phyloP scores from a whole-genome alignment of 169 alveolate species.

The Theileria annulata region DNA sequence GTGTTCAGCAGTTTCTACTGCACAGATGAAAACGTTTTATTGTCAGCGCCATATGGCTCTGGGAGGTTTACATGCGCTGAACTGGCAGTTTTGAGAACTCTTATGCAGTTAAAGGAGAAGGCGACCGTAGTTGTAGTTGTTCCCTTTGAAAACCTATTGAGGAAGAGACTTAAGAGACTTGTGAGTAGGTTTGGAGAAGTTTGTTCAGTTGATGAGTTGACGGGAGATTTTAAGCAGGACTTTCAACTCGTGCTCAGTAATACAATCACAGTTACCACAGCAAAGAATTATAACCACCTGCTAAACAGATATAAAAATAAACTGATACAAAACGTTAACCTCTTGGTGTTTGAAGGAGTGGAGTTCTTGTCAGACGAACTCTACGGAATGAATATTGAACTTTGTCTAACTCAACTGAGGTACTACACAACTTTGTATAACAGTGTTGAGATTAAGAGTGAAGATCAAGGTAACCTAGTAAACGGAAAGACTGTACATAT shows the following conservation, averaged over 20 bases:
- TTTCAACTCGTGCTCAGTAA: conserved; percentile 73
- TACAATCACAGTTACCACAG: conserved; percentile 87
- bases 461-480: neutral
- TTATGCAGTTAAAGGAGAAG: conserved; percentile 27
- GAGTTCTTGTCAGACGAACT: conserved; percentile 86
- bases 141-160: conserved; percentile 32
- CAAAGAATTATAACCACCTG: conserved; percentile 91
- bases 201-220: conserved; percentile 70
- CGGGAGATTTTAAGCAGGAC: conserved; percentile 87
- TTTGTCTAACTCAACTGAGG: conserved; percentile 38
- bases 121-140: conserved; percentile 50
- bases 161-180: conserved; percentile 42
- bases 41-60: conserved; percentile 68
- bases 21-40: conserved; percentile 59
- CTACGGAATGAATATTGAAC: conserved; percentile 79
- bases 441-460: neutral
- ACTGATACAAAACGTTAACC: conserved; percentile 80
- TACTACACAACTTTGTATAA: conserved; percentile 15
- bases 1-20: conserved; percentile 68
- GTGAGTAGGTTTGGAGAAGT: conserved; percentile 49
- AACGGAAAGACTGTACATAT: neutral
- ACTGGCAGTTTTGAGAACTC: conserved; percentile 56
- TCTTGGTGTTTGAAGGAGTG: conserved; percentile 93
- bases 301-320: conserved; percentile 89
- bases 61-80: conserved; percentile 69